A percentile compares a stretch with the other conserved stretches of the same genome.
phyloP scores from a whole-genome alignment of 257 asterid genomes.

The Oldenlandia corymbosa region DNA sequence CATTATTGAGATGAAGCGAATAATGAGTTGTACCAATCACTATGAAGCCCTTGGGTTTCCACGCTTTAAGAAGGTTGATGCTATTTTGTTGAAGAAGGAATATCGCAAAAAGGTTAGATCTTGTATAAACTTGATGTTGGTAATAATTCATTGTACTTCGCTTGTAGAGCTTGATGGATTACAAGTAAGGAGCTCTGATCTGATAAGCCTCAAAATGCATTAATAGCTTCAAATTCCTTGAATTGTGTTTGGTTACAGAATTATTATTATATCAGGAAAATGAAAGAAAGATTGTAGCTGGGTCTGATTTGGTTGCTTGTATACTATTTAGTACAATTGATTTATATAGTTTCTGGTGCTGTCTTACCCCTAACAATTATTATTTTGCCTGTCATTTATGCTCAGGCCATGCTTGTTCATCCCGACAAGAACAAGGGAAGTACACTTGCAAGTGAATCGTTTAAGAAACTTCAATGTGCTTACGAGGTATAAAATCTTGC shows the following conservation, averaged over 20 bases:
- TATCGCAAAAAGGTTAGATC: constrained; percentile 74
- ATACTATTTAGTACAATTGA: not conserved
- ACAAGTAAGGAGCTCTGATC: not conserved
- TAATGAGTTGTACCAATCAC: constrained; percentile 66
- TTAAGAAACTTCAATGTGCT: constrained; percentile 95
- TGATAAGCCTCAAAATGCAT: not conserved
- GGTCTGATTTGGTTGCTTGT: not conserved
- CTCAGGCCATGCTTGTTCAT: constrained; percentile 97
- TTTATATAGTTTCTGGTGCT: not conserved
- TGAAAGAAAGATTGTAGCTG: not conserved
- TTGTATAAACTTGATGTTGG: not conserved
- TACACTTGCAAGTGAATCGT: constrained; percentile 87
- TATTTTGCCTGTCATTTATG: constrained; percentile 4
- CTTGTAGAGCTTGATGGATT: not conserved
- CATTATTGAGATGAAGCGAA: constrained; percentile 76
- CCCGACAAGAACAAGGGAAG: constrained; percentile 98
- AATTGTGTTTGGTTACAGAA: not conserved
- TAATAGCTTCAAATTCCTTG: not conserved
- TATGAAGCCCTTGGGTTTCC: constrained; percentile 86
- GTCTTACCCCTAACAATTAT: not conserved
- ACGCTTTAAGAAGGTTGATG: constrained; percentile 66
- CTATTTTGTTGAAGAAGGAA: constrained; percentile 70
- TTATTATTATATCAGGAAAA: not conserved
- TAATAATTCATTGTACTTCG: not conserved
- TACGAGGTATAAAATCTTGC: constrained; percentile 54